Evolutionary conservation across 2,329 filamentous ascomycete genomes (phyloP), one percentile per base, ranked within the genome.

Genomic region (Dryadomyces sulphureus): DNA sequence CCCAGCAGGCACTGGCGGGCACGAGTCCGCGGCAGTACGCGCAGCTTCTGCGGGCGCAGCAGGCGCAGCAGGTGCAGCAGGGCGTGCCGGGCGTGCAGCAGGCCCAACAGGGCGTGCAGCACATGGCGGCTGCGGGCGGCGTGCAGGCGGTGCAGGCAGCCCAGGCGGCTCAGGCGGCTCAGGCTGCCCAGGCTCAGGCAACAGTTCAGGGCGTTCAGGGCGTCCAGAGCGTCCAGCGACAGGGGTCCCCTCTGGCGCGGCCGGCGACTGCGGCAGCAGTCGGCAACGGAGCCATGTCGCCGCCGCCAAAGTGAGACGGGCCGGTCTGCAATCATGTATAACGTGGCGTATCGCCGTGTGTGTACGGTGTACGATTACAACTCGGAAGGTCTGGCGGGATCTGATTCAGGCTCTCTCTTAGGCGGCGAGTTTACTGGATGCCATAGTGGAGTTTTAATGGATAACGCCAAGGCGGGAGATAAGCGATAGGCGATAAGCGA

Each of bases 11-110:
- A 17, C 65, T 72, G 42, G 60, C 65, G 1, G 63, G 65, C 17
- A 69, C 69, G 1, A 73, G 70, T 47, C 74, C 74, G 24, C 73
- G 77, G 36, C 74, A 78, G 50, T 77, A 78, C 54, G 74, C 74
- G 1, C 73, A 75, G 47, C 61, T 77, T 30, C 65, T 78, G 8
- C 62, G 74, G 39, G 72, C 74, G 35, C 74, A 77, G 53, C 73
- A 77, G 36, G 56, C 57, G 1, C 45, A 47, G 14, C 44, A 14
- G 42, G 36, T 43, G 11, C 46, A 40, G 12, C 45, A 47, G 34
- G 48, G 27, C 27, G 27, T 30, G 27, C 27, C 7, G 27, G 27
- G 27, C 27, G 27, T 30, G 7, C 27, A n/a, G 27, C 50, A 77
- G 54, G 72, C 73, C 2, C 73, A 74, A 44, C 60, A 76, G 34